These are phyloP conservation scores for Zymoseptoria brevis DNA, from an alignment of 2,329 filamentous ascomycete genomes.

Conservation along the genomic window DNA sequence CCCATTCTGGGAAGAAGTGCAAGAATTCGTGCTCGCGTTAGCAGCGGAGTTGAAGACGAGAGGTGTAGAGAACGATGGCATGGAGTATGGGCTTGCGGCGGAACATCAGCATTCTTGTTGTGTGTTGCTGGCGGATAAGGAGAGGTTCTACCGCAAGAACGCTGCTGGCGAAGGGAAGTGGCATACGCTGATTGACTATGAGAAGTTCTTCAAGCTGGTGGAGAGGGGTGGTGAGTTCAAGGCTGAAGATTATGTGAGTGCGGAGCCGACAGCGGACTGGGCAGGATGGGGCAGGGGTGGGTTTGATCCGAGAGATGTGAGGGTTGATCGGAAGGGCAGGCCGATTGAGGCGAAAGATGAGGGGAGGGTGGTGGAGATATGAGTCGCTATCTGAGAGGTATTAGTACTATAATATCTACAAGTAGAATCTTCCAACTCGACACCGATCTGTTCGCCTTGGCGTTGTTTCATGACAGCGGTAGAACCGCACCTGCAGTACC, in stretches of 20 bases:
- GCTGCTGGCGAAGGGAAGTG: constrained; percentile 55
- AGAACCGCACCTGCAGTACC: too few relatives aligned
- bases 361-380: constrained; percentile 8
- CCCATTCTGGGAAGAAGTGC: constrained; percentile 88
- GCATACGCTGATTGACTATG: constrained; percentile 89
- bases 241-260: constrained; percentile 80
- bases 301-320: constrained; percentile 82
- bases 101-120: constrained; percentile 96
- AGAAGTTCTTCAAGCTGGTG: constrained; percentile 75
- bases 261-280: constrained; percentile 79
- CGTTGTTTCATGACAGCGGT: too few relatives aligned
- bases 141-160: constrained; percentile 57
- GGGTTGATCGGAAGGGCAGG: constrained; percentile 74
- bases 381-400: not conserved
- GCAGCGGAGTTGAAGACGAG: constrained; percentile 59
- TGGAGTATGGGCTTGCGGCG: constrained; percentile 83
- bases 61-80: constrained; percentile 67
- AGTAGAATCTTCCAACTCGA: not conserved
- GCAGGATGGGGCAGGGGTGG: constrained; percentile 90
- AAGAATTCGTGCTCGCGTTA: constrained; percentile 69
- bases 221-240: constrained; percentile 60
- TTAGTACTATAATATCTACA: not conserved
- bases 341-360: constrained; percentile 14
- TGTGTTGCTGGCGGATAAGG: constrained; percentile 68
- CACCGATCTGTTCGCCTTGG: too few relatives aligned